phyloP scores from a whole-genome alignment of 176 grass and related monocot species.

The Raddia distichophylla region DNA sequence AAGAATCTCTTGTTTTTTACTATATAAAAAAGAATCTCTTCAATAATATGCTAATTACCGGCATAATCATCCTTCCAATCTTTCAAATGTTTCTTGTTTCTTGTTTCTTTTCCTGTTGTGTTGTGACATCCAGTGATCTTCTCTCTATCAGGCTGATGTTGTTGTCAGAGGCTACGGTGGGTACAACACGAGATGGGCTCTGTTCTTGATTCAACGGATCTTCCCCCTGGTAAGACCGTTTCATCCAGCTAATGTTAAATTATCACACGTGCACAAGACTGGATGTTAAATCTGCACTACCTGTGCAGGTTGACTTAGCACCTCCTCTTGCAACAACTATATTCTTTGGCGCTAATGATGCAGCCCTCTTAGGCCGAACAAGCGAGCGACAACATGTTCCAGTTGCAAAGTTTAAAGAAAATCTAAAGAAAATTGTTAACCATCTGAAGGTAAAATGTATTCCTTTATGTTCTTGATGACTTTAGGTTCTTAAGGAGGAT shows the following conservation, averaged over 20 bases:
- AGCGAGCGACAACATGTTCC: conserved; percentile 73
- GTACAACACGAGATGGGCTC: conserved; percentile 92
- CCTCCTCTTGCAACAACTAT: conserved; percentile 58
- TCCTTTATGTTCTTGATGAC: neutral
- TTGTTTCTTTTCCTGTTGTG: neutral
- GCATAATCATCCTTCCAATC: neutral
- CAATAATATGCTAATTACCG: too few relatives aligned
- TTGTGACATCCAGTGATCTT: neutral
- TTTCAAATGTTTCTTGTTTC: neutral
- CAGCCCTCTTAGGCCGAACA: conserved; percentile 60
- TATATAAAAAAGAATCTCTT: too few relatives aligned
- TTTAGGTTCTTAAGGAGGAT: neutral
- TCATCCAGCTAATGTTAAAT: neutral
- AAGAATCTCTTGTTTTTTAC: neutral
- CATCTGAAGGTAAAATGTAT: conserved; percentile 62
- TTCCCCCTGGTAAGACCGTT: conserved; percentile 59
- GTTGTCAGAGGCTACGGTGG: conserved; percentile 83
- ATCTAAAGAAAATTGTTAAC: conserved; percentile 65
- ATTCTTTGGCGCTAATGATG: conserved; percentile 93
- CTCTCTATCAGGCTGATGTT: conserved; percentile 64
- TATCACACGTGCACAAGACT: neutral
- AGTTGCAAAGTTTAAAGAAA: conserved; percentile 73
- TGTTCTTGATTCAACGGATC: conserved; percentile 77
- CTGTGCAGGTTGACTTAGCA: conserved; percentile 48
- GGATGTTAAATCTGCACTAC: neutral